A percentile compares a stretch with the other conserved stretches of the same genome.
Conservation (phyloP, 2,329 filamentous ascomycete species). For the Fusarium sp. region DNA sequence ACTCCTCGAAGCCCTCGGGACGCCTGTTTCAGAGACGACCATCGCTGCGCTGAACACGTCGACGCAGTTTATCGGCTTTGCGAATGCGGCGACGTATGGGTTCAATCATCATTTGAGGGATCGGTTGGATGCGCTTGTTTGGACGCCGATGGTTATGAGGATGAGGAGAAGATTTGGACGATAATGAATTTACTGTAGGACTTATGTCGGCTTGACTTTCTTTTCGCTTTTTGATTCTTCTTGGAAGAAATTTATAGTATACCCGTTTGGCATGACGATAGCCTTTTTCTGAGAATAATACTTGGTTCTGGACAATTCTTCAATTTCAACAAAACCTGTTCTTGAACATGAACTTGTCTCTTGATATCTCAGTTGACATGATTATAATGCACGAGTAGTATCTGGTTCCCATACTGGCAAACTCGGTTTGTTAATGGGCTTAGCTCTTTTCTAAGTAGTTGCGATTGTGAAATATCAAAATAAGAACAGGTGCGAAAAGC, state of each 20-base stretch:
- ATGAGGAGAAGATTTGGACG: constrained; percentile 28
- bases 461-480: neutral
- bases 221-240: no score
- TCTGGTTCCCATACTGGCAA: neutral
- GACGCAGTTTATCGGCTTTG: constrained; percentile 43
- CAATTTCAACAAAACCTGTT: neutral
- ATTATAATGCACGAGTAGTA: neutral
- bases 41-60: constrained; percentile 38
- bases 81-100: constrained; percentile 44
- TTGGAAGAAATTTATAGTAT: neutral
- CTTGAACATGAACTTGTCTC: neutral
- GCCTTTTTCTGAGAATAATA: neutral
- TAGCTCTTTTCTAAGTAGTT: no score
- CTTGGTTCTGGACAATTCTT: neutral
- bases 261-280: no score
- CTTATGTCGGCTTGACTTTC: no score
- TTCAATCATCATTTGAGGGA: constrained; percentile 46
- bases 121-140: constrained; percentile 28
- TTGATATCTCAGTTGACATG: neutral
- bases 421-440: neutral
- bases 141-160: constrained; percentile 31
- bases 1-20: constrained; percentile 39
- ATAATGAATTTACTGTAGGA: constrained; percentile 1
- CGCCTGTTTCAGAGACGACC: constrained; percentile 18
- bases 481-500: neutral